Evolutionary conservation across 2,329 filamentous ascomycete species (phyloP), one percentile per base, ranked within the genome.

Genomic region (Ophiostoma ulmi): DNA sequence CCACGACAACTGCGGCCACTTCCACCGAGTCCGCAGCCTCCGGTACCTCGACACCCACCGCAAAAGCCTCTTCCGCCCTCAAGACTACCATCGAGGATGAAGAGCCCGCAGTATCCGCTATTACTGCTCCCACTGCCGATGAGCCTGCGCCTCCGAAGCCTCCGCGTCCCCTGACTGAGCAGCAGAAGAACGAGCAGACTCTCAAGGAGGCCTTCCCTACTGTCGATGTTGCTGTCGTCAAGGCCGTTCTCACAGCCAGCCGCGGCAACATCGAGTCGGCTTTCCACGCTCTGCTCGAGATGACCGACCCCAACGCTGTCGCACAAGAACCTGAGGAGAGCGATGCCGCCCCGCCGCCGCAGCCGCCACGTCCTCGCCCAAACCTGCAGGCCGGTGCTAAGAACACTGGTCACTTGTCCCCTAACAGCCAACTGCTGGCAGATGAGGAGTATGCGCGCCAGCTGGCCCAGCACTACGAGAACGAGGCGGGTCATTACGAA

Each of bases 131-230:
- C 36, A 76, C 81, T 61, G 77, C 81, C 41, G 78, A 80, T 31
- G 80, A 83, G 67, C 76, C 76, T 26, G 80, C 90, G 35, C 86
- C 91, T 14, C 86, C 91, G 58, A 96, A 97, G 82, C 94, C 94
- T 41, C 93, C 93, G 44, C 88, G 94, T 72, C 94, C 94, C 66
- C 77, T 92, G 76, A 92, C 88, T 74, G 90, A 95, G 73, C 86
- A 90, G 72, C 90, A 97, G 80, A 91, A 97, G 82, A 93, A 93
- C 67, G 91, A 94, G 80, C 87, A 88, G 76, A 97, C 93, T 3
- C 84, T 99, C 70, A 94, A 92, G 79, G 95, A 99, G 80, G 95
- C 95, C 0, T 99, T 99, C 76, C 95, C 95, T 0, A 86, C 83
- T 70, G 91, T 97, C 72, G 95, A 99, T 70, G 78, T 82, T 8